Conservation (phyloP, 108 stramenopile species). For the Asterionellopsis glacialis region DNA sequence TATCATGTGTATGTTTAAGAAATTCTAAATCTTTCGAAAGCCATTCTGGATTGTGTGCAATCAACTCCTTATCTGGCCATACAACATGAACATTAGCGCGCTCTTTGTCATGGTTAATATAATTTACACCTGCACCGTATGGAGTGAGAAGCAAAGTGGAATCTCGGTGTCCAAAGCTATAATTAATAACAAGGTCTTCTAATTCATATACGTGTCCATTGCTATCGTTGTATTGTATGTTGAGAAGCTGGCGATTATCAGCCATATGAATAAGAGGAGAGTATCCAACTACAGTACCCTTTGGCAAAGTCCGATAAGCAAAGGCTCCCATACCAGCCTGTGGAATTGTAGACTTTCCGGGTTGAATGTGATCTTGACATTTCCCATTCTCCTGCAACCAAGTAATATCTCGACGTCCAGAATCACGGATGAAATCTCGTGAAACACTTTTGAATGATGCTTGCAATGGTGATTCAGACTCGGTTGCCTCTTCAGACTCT, state of each 20-base stretch:
- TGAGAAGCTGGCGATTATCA: slow-evolving; percentile 13
- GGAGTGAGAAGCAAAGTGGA: slow-evolving; percentile 73
- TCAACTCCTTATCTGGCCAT: slow-evolving; percentile 56
- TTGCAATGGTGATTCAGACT: too few relatives aligned
- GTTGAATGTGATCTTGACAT: slow-evolving; percentile 73
- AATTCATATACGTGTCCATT: background rate
- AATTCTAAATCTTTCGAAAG: slow-evolving; percentile 40
- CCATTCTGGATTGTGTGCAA: slow-evolving; percentile 76
- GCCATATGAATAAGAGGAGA: slow-evolving; percentile 63
- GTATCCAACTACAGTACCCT: slow-evolving; percentile 74
- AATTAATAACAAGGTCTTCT: slow-evolving; percentile 68
- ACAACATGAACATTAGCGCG: slow-evolving; percentile 58
- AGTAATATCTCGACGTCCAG: slow-evolving; percentile 27
- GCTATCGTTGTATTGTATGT: slow-evolving; percentile 12
- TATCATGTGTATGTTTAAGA: slow-evolving; percentile 25
- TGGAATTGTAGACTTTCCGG: slow-evolving; percentile 55
- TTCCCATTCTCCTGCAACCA: slow-evolving; percentile 67
- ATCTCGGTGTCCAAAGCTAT: slow-evolving; percentile 74
- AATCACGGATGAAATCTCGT: background rate
- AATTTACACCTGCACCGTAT: slow-evolving; percentile 72
- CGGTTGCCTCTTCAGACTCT: background rate
- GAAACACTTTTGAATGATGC: background rate
- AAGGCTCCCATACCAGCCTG: slow-evolving; percentile 84
- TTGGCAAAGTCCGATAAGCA: slow-evolving; percentile 61
- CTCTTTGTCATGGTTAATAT: slow-evolving; percentile 76